phyloP scores from a whole-genome alignment of 768 basidiomycete genomes.

The Trichaptum fuscoviolaceum region DNA sequence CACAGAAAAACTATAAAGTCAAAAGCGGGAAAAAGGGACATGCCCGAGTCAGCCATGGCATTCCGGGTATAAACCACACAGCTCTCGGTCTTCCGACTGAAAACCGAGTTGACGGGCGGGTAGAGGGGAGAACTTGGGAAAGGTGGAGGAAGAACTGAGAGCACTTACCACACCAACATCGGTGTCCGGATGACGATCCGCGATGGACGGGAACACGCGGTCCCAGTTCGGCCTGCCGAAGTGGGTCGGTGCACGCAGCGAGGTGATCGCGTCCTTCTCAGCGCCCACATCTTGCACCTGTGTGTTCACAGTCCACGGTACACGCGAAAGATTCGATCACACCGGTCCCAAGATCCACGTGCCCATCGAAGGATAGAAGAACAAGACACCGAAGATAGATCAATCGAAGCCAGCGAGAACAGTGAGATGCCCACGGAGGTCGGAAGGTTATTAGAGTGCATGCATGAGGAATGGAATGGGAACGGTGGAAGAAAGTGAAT shows the following conservation, averaged over 20 bases:
- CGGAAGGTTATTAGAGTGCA: conserved; percentile 3
- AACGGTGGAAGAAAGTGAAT: neutral
- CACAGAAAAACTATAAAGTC: conserved; percentile 69
- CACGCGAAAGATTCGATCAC: neutral
- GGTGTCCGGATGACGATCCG: conserved; percentile 79
- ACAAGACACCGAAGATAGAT: neutral
- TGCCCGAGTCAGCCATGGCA: neutral
- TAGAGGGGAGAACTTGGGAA: neutral
- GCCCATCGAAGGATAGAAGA: neutral
- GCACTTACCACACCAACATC: conserved; percentile 79
- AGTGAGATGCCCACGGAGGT: neutral
- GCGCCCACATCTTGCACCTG: conserved; percentile 87
- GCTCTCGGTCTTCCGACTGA: conserved; percentile 5
- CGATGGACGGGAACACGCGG: conserved; percentile 64
- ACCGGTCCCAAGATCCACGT: neutral
- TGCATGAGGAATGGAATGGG: neutral
- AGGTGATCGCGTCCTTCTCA: conserved; percentile 87
- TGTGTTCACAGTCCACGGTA: too few relatives aligned
- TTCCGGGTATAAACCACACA: too few relatives aligned
- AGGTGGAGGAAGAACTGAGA: conserved; percentile 5
- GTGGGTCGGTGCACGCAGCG: conserved; percentile 86
- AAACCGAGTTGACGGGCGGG: neutral
- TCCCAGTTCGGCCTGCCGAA: conserved; percentile 90
- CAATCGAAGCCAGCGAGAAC: neutral
- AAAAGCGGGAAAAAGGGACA: neutral